Evolutionary conservation across 1,284 basidiomycete genomes (phyloP), one percentile per base, ranked within the genome.

Genomic region (Cutaneotrichosporon sp.): DNA sequence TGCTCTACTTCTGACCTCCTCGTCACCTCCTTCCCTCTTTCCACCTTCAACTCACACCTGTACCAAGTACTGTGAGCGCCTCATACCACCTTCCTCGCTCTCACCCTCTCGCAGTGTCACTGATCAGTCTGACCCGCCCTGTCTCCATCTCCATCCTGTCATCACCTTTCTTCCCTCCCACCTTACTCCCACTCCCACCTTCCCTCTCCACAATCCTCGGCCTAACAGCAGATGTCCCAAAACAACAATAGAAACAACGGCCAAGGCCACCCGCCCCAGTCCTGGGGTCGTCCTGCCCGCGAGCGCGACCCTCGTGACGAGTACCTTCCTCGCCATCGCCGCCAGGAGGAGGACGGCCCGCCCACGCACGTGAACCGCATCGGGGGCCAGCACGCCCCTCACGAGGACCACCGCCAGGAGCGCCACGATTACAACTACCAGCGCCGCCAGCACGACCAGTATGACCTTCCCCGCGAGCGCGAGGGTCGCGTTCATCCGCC

Each of bases 141-240:
- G 26, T 26, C 26, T 26, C 26, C 26, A 26, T 26, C 26, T 26
- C 26, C 3, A 26, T 26, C 26, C 26, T 26, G 26, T 26, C 26
- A 26, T 26, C 26, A 26, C 26, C 26, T 26, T 26, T 26, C 26
- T 26, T 26, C 26, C 26, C 26, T 26, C 26, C 26, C 26, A 26
- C 26, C 26, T 26, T 26, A 26, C 26, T 26, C 26, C 26, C 26
- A 26, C 26, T 26, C 26, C 26, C 59, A 53, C 49, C 34, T 18
- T 46, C 50, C 22, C 22, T 58, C 38, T 2, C 30, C 32, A 22
- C 13, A 34, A 2, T 18, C 10, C 22, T 13, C 10, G 49, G 18
- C 30, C 55, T 40, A 32, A 36, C 40, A 10, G n/a, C 38, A 56
- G 60, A 56, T 56, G 53, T 51, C 53, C 40, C 22, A 53, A 46